Evolutionary conservation across 352 stramenopile genomes (phyloP), one percentile per base, ranked within the genome.

Genomic region (Blastocystis sp.): DNA sequence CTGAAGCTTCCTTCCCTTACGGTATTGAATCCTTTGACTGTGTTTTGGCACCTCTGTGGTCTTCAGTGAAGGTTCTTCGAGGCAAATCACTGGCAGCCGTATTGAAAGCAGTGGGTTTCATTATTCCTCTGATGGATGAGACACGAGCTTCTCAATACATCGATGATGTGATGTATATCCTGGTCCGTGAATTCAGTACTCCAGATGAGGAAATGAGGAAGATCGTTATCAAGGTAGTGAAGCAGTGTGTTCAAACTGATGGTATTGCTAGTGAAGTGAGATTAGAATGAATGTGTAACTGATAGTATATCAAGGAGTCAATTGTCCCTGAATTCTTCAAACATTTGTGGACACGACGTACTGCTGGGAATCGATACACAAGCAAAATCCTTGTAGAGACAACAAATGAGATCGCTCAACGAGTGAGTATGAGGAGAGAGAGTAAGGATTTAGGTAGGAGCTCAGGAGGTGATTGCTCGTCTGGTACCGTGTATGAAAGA

Each of bases 161-260:
- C 1, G 92, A 95, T 21, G 93, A 98, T 80, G 95, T 98, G 46
- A 99, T 99, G 96, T 93, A 96, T 51, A 98, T 98, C 89, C 91
- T 99, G 65, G 96, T 98, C 46, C 93, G 95, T 71, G 96, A 99
- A 89, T 99, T 99, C 89, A 94, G 98, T 89, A 89, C 81, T 37
- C 96, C 96, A 0, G 97, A 99, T 90, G 96, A 99, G 89, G 96
- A 99, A 91, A 99, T 99, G 95, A 98, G 98, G 89, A 97, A 97
- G 89, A 97, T 97, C 81, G 94, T 97, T 69, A 89, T 97, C 6
- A 97, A 97, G 88, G 95, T 97, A 21, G 93, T 98, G 11, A 91
- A 93, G 81, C 96, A 99, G 90, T 99, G 96, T 90, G 96, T 99
- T 11, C 93, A 93, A 46, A 99, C 96, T 0, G 96, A 98, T 52